Percentiles rank a stretch among this genome's conserved stretches.
phyloP scores from a whole-genome alignment of 2,329 filamentous ascomycete species.

The Geosmithia putterillii region DNA sequence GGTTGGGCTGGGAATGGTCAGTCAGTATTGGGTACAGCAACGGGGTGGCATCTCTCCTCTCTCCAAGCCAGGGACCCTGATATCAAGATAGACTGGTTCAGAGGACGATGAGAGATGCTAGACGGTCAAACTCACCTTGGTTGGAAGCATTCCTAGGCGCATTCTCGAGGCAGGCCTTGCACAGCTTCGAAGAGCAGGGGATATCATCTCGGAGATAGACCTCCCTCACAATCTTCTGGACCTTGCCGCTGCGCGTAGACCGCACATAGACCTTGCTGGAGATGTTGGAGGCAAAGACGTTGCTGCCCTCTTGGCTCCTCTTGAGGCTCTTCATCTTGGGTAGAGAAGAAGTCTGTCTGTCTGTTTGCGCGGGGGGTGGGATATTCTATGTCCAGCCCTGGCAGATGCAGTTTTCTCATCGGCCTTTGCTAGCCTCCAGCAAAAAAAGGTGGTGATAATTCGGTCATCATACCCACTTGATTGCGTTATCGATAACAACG shows the following conservation, averaged over 20 bases:
- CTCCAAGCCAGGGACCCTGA: too few relatives aligned
- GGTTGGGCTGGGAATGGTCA: constrained; percentile 46
- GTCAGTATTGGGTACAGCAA: not conserved
- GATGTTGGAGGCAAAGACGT: constrained; percentile 56
- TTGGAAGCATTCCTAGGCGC: constrained; percentile 73
- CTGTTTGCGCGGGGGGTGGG: not conserved
- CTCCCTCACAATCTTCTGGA: constrained; percentile 97
- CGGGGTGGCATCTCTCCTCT: not conserved
- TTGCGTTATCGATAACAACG: not conserved
- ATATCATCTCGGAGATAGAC: constrained; percentile 94
- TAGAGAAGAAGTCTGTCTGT: not conserved
- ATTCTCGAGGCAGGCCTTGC: constrained; percentile 58
- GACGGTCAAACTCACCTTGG: constrained; percentile 40
- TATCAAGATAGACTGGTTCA: too few relatives aligned
- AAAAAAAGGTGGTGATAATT: not conserved
- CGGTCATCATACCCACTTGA: not conserved
- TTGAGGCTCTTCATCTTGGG: constrained; percentile 49
- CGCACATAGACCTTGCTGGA: constrained; percentile 94
- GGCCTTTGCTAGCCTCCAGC: not conserved
- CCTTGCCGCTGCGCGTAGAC: constrained; percentile 90
- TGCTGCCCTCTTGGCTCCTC: constrained; percentile 33
- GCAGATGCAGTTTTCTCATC: not conserved
- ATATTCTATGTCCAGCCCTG: not conserved
- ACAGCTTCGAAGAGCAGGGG: constrained; percentile 88
- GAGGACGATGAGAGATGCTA: not conserved